These are phyloP conservation scores for Colletotrichum ledebouriae DNA, from an alignment of 2,329 filamentous ascomycete genomes.

Conservation along the genomic window DNA sequence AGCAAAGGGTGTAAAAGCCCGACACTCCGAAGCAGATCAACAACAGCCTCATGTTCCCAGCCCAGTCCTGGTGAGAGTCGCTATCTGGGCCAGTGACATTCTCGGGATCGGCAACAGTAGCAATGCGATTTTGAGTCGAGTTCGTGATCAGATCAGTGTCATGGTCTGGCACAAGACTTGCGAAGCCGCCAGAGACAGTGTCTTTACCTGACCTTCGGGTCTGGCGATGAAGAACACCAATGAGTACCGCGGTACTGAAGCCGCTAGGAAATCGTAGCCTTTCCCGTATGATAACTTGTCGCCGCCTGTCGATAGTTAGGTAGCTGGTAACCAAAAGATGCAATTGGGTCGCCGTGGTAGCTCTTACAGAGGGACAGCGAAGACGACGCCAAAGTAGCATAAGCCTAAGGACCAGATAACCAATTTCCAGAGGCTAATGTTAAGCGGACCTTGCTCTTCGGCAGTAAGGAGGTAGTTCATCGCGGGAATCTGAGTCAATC, in stretches of 20 bases:
- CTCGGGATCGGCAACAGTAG: conserved; percentile 18
- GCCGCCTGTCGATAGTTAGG: conserved; percentile 62
- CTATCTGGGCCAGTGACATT: conserved; percentile 31
- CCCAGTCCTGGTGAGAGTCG: conserved; percentile 50
- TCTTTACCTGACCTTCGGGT: conserved; percentile 49
- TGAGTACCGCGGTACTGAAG: conserved; percentile 94
- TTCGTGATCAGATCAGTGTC: background rate
- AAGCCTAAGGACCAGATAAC: conserved; percentile 93
- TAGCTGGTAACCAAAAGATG: background rate
- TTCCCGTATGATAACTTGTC: conserved; percentile 93
- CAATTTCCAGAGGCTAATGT: conserved; percentile 80
- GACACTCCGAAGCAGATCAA: conserved; percentile 70
- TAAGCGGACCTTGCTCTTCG: conserved; percentile 83
- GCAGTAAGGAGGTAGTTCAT: conserved; percentile 86
- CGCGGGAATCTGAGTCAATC: conserved; percentile 75
- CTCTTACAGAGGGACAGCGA: conserved; percentile 85
- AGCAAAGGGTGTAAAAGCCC: conserved; percentile 80
- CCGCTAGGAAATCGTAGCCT: conserved; percentile 95
- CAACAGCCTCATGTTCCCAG: conserved; percentile 66
- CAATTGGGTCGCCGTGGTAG: background rate
- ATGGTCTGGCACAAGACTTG: conserved; percentile 55
- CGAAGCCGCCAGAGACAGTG: conserved; percentile 56
- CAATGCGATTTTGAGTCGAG: background rate
- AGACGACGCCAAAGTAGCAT: conserved; percentile 96
- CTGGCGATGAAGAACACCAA: conserved; percentile 85